Conservation (phyloP, 208 protist genomes). For the Trypanosoma vivax region DNA sequence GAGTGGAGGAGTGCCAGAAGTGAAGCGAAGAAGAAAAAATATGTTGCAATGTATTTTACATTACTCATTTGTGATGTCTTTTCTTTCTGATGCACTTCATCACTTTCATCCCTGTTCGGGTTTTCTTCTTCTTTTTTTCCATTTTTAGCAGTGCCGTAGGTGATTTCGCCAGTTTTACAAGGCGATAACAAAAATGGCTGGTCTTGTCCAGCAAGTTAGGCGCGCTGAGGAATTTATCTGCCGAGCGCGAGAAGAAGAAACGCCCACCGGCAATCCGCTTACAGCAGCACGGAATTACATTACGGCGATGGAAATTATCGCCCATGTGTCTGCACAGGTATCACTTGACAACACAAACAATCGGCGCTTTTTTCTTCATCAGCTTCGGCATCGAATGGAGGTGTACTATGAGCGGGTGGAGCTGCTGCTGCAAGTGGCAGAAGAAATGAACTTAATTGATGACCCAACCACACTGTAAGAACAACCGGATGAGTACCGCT, state of each 20-base stretch:
- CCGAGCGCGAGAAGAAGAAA: constrained; percentile 59
- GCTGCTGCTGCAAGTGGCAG: constrained; percentile 59
- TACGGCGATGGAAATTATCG: constrained; percentile 73
- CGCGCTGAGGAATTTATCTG: constrained; percentile 44
- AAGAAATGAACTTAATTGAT: constrained; percentile 47
- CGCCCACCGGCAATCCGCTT: constrained; percentile 64
- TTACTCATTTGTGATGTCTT: no score
- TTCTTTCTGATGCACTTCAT: no score
- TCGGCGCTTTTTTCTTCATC: constrained; percentile 66
- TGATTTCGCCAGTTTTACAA: no score
- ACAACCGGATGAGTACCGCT: no score
- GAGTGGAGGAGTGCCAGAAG: no score
- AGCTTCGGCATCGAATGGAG: constrained; percentile 49
- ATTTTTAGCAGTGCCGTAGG: no score
- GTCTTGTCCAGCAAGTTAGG: constrained; percentile 24
- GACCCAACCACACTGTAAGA: no score
- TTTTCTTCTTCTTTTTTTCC: no score
- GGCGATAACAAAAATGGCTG: constrained; percentile 12
- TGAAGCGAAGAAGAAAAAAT: no score
- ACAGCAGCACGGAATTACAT: constrained; percentile 55
- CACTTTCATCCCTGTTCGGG: no score
- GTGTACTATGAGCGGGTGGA: constrained; percentile 64
- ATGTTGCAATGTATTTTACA: no score
- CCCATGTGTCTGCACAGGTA: constrained; percentile 24
- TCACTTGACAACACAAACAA: constrained; percentile 29